Evolutionary conservation across 805 yeast species (phyloP).

Genomic region (Saccharomyces cerevisiae): DNA sequence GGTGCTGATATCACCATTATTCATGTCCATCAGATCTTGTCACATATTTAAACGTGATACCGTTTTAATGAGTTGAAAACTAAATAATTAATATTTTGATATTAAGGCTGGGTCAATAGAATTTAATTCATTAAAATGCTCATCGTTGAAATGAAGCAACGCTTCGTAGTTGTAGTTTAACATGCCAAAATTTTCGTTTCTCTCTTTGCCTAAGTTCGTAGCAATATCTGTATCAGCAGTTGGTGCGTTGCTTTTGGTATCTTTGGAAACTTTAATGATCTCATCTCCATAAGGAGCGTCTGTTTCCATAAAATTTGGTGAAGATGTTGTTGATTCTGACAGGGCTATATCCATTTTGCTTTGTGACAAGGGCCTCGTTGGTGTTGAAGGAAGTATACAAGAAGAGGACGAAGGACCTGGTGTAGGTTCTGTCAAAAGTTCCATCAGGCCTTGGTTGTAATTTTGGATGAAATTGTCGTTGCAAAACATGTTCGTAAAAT

Average conservation of each 20-base stretch:
- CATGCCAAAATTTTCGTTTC: neutral
- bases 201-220: neutral
- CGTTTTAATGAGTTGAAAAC: neutral
- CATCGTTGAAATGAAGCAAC: neutral
- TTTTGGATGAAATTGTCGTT: neutral
- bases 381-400: neutral
- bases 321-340: neutral
- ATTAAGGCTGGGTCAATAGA: neutral
- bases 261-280: neutral
- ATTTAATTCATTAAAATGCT: neutral
- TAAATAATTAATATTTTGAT: neutral
- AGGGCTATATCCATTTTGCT: neutral
- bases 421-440: neutral
- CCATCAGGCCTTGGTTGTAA: neutral
- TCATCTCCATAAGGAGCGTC: neutral
- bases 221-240: neutral
- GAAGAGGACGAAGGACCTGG: neutral
- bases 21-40: neutral
- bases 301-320: neutral
- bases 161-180: neutral
- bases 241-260: neutral
- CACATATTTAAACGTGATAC: too few species aligned
- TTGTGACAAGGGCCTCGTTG: neutral
- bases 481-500: conserved; percentile 28
- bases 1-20: neutral